phyloP scores from a whole-genome alignment of 2,329 filamentous ascomycete species.

The Esteya vermicola region DNA sequence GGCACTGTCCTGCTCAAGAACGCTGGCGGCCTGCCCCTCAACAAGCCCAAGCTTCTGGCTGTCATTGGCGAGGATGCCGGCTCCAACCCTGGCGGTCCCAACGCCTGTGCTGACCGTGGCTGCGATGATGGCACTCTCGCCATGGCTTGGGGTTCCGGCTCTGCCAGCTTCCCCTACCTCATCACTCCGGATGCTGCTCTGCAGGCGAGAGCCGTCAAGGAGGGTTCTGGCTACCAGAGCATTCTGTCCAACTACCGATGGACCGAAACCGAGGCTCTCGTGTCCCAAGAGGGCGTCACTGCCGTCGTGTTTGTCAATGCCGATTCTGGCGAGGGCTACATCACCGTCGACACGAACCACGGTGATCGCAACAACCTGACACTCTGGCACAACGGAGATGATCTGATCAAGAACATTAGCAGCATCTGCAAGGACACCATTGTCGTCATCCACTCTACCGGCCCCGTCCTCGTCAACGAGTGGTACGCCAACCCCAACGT shows the following conservation, averaged over 20 bases:
- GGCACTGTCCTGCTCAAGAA: slow-evolving; percentile 90
- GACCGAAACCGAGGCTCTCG: slow-evolving; percentile 44
- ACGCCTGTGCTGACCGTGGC: slow-evolving; percentile 58
- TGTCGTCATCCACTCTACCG: slow-evolving; percentile 76
- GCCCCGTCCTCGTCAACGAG: slow-evolving; percentile 62
- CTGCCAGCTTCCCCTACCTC: slow-evolving; percentile 60
- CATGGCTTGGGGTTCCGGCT: slow-evolving; percentile 71
- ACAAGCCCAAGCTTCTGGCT: slow-evolving; percentile 59
- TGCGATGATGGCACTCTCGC: slow-evolving; percentile 49
- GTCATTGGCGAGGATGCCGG: slow-evolving; percentile 77
- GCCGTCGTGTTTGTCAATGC: slow-evolving; percentile 86
- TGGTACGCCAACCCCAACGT: slow-evolving; percentile 67
- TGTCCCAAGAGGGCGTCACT: slow-evolving; percentile 48
- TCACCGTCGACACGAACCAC: slow-evolving; percentile 65
- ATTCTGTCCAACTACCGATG: slow-evolving; percentile 51
- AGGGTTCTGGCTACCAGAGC: slow-evolving; percentile 48
- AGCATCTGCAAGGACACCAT: slow-evolving; percentile 74
- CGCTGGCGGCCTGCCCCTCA: slow-evolving; percentile 61
- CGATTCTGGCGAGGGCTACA: slow-evolving; percentile 74
- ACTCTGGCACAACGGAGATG: slow-evolving; percentile 71
- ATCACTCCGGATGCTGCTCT: slow-evolving; percentile 61
- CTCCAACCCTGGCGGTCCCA: slow-evolving; percentile 58
- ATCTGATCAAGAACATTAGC: slow-evolving; percentile 67
- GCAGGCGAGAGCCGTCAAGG: slow-evolving; percentile 44
- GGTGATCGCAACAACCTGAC: slow-evolving; percentile 91